Evolutionary conservation across 768 basidiomycete species (phyloP), one percentile per base, ranked within the genome.

Genomic region (Leccinellum albellum): DNA sequence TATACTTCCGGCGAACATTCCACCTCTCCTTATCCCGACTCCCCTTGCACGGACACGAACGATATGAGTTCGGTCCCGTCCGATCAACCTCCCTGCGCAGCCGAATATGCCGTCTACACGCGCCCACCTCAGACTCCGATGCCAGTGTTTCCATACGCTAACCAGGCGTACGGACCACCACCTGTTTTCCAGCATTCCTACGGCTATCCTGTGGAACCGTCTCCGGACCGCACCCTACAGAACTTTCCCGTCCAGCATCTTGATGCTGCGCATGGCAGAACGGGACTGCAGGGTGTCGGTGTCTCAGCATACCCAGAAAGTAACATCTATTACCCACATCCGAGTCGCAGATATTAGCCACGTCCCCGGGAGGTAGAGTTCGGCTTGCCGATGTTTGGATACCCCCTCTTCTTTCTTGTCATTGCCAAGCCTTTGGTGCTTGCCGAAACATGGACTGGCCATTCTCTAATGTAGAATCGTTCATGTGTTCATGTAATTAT

Each of bases 1-100:
- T 55, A 24, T 42, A 2, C 61, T 49, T 24, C 57, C 46, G 15
- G 20, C 23, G 67, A 50, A 21, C 42, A 44, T 44, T 31, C 57
- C 14, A 23, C 52, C 40, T 28, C 59, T 40, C 51, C 57, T 49
- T 61, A 59, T 59, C 37, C 56, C 48, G 40, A 49, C 40, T 55
- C 56, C 4, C 46, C 67, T 5, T 60, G 35, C 53, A 46, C 58
- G 37, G 66, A 68, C 26, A 44, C 45, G 51, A 55, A 49, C 32
- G 61, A 64, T 31, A 51, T 53, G 53, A 28, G 24, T 31, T 51
- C 66, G n/a, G 54, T 28, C 17, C 46, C 56, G 33, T 26, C 65
- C 17, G 70, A 70, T 52, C 70, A 67, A 24, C 61, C 70, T 3
- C 56, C 64, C 28, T 50, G 53, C 46, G 26, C 55, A 28, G 31